Evolutionary conservation across 2,329 filamentous ascomycete genomes (phyloP).

Genomic region (Nemania diffusa): DNA sequence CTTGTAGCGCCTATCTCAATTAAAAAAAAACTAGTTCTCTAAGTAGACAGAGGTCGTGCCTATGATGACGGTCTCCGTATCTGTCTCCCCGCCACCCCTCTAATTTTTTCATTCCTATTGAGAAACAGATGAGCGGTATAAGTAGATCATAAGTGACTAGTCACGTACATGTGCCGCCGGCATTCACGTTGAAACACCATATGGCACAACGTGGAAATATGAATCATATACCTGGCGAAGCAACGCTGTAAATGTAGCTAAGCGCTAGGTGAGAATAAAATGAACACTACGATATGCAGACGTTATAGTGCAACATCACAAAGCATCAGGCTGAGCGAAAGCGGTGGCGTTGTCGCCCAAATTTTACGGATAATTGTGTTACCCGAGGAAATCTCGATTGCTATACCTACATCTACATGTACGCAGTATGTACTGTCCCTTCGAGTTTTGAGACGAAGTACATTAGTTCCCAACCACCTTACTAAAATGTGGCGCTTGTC

Average conservation of each 20-base stretch:
- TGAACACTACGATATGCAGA: not conserved
- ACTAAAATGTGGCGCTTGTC: not conserved
- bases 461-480: not conserved
- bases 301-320: not conserved
- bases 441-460: not conserved
- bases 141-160: not conserved
- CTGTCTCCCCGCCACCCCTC: too few relatives aligned
- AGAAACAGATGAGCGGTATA: not conserved
- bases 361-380: not conserved
- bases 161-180: not conserved
- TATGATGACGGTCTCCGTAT: not conserved
- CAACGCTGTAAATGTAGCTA: not conserved
- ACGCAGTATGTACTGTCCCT: not conserved
- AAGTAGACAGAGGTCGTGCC: not conserved
- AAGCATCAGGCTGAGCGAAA: not conserved
- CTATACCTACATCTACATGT: too few relatives aligned
- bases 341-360: not conserved
- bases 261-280: not conserved
- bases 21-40: not conserved
- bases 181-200: not conserved
- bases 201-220: not conserved
- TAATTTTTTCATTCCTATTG: not conserved
- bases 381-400: not conserved
- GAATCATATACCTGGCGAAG: not conserved
- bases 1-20: not conserved